Base-by-base conservation (phyloP, 192 early-diverging fungal genomes). In the Podila horticola region DNA sequence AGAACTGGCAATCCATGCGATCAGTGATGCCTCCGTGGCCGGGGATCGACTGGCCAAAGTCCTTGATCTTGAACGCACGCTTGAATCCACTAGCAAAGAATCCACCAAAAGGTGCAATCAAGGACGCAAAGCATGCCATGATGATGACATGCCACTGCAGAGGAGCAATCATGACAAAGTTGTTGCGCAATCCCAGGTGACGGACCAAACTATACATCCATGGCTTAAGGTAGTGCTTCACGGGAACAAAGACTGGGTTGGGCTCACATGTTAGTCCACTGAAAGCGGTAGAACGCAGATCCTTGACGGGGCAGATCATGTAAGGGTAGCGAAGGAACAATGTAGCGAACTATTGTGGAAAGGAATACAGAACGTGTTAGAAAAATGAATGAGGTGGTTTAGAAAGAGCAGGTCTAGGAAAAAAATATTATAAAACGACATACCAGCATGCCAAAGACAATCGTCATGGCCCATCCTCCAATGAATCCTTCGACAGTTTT, bases 401-500 rank as follows among this genome's bases (percentile, higher is more conserved):
- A 17, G 4, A 12, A 62, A 57, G 11, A 4, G 15, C 41, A 45
- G 41, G 41, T 4, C 41, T 4, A 2, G 12, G 15, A 2, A 45
- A 45, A 45, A 45, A 29, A 41, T 19, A 49, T 58, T 41, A 10
- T 22, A 33, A 31, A 71, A 83, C 82, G 8, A 36, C 34, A 36
- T 77, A 90, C 89, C 66, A 95, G 75, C 60, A 96, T 93, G 4
- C 92, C 96, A 86, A 97, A 95, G n/a, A 94, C 82, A 74, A 98
- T 82, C 0, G 97, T 99, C 41, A 89, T 89, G 62, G 95, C 69
- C 57, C 94, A 91, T 28, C 90, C 97, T 67, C 97, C 97, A 64
- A 97, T 88, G 66, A 97, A 99, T 5, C 97, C 97, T 82, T 99
- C 97, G 83, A 95, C 95, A 17, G 97, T 99, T 87, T 99, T 99